A percentile compares a stretch with the other conserved stretches of the same genome.
These are phyloP conservation scores for Pulchroboletus neoregius DNA, from an alignment of 1,284 basidiomycete species.

Conservation along the genomic window DNA sequence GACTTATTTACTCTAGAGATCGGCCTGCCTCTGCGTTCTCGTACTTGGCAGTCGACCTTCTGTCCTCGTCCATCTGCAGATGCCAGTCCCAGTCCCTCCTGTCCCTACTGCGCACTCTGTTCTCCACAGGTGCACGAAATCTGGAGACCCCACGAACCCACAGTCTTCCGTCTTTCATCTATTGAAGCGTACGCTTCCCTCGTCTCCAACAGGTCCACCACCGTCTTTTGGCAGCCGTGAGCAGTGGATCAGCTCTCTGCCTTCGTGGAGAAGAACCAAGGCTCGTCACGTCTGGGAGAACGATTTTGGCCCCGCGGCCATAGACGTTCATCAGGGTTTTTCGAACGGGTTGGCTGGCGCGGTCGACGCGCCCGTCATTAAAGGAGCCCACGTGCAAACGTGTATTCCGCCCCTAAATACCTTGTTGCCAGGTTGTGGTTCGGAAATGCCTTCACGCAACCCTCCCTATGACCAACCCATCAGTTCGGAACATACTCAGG, in stretches of 20 bases:
- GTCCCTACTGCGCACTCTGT: constrained; percentile 56
- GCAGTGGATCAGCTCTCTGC: constrained; percentile 67
- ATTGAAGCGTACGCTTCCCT: constrained; percentile 54
- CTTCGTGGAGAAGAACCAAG: constrained; percentile 65
- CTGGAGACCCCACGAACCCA: constrained; percentile 39
- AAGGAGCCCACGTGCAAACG: constrained; percentile 77
- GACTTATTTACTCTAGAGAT: constrained; percentile 37
- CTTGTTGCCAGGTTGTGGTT: constrained; percentile 25
- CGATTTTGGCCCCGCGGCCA: constrained; percentile 29
- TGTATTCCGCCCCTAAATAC: constrained; percentile 70
- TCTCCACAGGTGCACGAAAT: constrained; percentile 51
- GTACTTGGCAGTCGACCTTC: constrained; percentile 40
- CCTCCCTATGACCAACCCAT: constrained; percentile 39
- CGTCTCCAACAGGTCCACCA: constrained; percentile 55
- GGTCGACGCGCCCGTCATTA: constrained; percentile 71
- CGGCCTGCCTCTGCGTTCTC: constrained; percentile 38
- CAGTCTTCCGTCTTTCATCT: constrained; percentile 46
- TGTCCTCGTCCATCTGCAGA: constrained; percentile 47
- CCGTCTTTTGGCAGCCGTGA: constrained; percentile 61
- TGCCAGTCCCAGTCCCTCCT: constrained; percentile 78
- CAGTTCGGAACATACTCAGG: constrained; percentile 29
- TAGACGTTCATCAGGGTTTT: constrained; percentile 50
- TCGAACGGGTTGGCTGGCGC: constrained; percentile 64
- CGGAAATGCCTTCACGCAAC: constrained; percentile 18
- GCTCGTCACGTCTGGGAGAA: constrained; percentile 63